Percentiles rank a stretch among this genome's conserved stretches.
Conservation (phyloP, 768 basidiomycete genomes). For the Lactarius evosmus region DNA sequence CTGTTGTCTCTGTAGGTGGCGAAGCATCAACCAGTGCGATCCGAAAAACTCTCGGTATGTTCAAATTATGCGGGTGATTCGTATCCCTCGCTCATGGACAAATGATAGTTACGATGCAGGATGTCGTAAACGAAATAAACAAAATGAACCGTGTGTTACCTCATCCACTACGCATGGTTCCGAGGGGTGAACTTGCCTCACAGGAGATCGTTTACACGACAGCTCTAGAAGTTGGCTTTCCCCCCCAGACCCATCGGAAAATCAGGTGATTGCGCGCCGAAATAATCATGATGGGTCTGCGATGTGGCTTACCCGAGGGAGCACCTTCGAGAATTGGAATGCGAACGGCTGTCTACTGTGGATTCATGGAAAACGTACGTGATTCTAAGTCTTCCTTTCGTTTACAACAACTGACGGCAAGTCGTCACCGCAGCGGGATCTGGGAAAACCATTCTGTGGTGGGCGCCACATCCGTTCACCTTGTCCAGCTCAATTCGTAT, state of each 20-base stretch:
- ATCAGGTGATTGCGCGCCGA: background rate
- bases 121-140: background rate
- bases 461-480: background rate
- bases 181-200: background rate
- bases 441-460: slow-evolving; percentile 10
- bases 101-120: background rate
- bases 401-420: background rate
- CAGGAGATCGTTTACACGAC: background rate
- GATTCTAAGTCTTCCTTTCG: background rate
- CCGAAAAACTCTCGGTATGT: slow-evolving; percentile 1
- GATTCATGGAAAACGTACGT: slow-evolving; percentile 10
- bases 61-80: too few relatives aligned
- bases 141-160: slow-evolving; percentile 3
- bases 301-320: background rate
- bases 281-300: background rate
- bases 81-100: background rate
- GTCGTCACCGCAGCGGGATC: background rate
- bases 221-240: background rate
- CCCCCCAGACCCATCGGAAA: slow-evolving; percentile 9
- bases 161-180: background rate
- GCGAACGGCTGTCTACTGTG: background rate
- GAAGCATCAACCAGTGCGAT: background rate
- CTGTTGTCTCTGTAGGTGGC: background rate
- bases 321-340: slow-evolving; percentile 3
- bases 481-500: background rate